A percentile compares a stretch with the other conserved stretches of the same genome.
These are phyloP conservation scores for Trypanosoma mega DNA, from an alignment of 208 protist species.

Conservation along the genomic window DNA sequence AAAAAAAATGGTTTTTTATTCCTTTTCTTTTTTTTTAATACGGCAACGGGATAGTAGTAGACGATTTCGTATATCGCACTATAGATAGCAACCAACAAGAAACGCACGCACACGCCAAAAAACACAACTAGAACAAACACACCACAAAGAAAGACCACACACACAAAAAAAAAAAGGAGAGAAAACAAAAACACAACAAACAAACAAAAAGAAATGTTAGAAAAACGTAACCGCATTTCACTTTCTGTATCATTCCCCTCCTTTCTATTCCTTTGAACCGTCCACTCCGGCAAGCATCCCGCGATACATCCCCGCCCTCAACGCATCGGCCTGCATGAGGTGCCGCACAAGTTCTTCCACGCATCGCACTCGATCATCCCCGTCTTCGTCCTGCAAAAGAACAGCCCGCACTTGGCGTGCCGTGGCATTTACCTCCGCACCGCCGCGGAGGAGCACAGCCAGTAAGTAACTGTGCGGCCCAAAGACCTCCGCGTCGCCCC, in stretches of 20 bases:
- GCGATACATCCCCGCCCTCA: constrained; percentile 27
- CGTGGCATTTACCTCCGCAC: neutral
- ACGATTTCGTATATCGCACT: too few relatives aligned
- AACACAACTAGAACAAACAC: too few relatives aligned
- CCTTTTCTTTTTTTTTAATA: neutral
- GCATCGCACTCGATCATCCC: constrained; percentile 9
- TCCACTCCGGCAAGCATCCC: too few relatives aligned
- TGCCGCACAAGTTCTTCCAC: constrained; percentile 11
- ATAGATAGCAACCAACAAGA: too few relatives aligned
- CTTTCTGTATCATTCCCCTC: too few relatives aligned
- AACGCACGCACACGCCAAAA: constrained; percentile 5
- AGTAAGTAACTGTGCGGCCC: constrained; percentile 25
- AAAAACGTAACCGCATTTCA: too few relatives aligned
- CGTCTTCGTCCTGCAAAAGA: constrained; percentile 7
- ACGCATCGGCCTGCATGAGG: constrained; percentile 16
- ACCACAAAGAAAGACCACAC: too few relatives aligned
- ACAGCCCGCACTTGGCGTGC: constrained; percentile 9
- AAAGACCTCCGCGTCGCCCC: constrained; percentile 28
- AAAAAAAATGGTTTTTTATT: constrained; percentile 2
- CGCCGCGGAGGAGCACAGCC: constrained; percentile 39
- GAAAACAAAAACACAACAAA: too few relatives aligned
- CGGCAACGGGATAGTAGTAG: neutral
- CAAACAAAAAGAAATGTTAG: too few relatives aligned
- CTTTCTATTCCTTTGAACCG: too few relatives aligned
- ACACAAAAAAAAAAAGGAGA: too few relatives aligned